Evolutionary conservation across 495 filamentous ascomycete genomes (phyloP).

Genomic region (Podospora pseudopauciseta): DNA sequence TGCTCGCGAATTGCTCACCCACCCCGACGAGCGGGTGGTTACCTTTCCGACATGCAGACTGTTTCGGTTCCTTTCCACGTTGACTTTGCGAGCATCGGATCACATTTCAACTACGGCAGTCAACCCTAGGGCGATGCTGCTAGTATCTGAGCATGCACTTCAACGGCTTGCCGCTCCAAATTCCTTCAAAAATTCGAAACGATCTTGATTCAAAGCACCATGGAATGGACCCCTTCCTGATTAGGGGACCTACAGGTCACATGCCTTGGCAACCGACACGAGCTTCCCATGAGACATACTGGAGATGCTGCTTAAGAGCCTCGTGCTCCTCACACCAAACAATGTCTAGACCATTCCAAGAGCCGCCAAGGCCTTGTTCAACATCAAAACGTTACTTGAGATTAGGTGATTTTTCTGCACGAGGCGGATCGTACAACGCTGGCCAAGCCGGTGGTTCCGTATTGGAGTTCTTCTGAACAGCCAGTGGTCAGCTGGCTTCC

Average conservation of each 20-base stretch:
- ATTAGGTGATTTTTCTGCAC: background rate
- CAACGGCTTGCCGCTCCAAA: background rate
- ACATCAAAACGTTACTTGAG: slow-evolving; percentile 5
- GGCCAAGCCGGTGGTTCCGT: background rate
- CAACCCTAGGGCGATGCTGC: background rate
- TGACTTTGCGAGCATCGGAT: background rate
- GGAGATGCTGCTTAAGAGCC: background rate
- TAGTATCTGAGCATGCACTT: background rate
- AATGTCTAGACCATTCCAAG: background rate
- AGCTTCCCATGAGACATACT: background rate
- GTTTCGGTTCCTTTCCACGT: background rate
- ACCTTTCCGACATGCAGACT: background rate
- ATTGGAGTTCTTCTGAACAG: background rate
- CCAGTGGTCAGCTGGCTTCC: background rate
- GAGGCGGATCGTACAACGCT: background rate
- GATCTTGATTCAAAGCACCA: background rate
- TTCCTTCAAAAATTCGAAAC: background rate
- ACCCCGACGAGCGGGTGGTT: background rate
- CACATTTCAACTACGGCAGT: background rate
- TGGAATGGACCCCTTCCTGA: background rate
- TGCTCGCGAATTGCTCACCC: background rate
- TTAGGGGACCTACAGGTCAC: background rate
- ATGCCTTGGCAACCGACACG: background rate
- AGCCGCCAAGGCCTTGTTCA: slow-evolving; percentile 1
- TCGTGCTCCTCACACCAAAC: background rate